A percentile compares a stretch with the other conserved stretches of the same genome.
Conservation (phyloP, 1,284 basidiomycete genomes). For the Ustilago lituana region DNA sequence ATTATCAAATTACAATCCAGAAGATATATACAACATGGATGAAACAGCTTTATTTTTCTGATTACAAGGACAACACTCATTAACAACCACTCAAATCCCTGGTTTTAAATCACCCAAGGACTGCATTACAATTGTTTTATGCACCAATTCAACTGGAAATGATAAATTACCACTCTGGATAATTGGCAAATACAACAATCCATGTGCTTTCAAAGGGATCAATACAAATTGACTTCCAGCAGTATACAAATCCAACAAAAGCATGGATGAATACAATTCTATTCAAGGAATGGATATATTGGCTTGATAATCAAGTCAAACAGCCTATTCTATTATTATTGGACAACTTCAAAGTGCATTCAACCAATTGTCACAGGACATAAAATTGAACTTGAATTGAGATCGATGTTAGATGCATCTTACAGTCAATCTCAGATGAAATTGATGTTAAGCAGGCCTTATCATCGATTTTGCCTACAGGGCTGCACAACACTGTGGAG, state of each 20-base stretch:
- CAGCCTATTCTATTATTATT: neutral
- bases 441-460: no score
- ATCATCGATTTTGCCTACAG: no score
- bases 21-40: no score
- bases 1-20: no score
- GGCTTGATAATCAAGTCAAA: conserved; percentile 3
- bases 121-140: conserved; percentile 1
- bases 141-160: neutral
- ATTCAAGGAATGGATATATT: conserved; percentile 2
- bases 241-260: conserved; percentile 3
- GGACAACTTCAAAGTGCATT: conserved; percentile 2
- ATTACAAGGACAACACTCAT: no score
- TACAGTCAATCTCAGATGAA: no score
- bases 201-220: neutral
- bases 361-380: no score
- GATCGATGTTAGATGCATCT: no score
- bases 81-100: neutral
- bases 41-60: no score
- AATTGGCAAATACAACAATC: neutral
- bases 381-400: no score
- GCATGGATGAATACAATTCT: conserved; percentile 6
- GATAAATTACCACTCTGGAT: conserved; percentile 4
- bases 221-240: neutral
- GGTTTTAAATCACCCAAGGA: neutral
- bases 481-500: no score